Evolutionary conservation across 1,284 basidiomycete genomes (phyloP), one percentile per base, ranked within the genome.

Genomic region (Sporisorium graminicola): DNA sequence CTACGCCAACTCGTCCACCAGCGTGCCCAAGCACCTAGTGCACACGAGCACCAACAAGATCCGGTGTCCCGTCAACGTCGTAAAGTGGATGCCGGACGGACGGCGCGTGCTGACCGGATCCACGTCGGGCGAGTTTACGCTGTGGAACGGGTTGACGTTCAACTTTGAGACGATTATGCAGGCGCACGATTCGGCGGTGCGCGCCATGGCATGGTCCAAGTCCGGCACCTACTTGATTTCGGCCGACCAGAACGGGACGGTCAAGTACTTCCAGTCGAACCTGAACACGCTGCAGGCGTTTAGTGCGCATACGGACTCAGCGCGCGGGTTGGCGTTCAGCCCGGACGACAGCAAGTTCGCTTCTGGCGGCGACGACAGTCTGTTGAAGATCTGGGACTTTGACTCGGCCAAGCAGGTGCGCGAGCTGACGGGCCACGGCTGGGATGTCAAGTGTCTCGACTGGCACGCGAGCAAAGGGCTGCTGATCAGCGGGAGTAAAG

Each of bases 11-110:
- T 89, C 92, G 1, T 93, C 94, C 2, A 96, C 94, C 0, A 97
- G 94, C 0, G 88, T 98, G 58, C 94, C 94, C 82, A 95, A 94
- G 47, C 94, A 95, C 84, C 97, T 98, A 80, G 93, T 98, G 13
- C 97, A 99, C 86, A 98, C 95, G 0, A 96, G 94, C 7, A 98
- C 95, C 54, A 99, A 99, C 89, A 99, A 99, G 87, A 94, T 98
- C 77, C 90, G 95, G 58, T 97, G 94, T 87, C 95, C 96, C 0
- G 95, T 98, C 54, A 96, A 98, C 78, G 92, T 95, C 33, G 95
- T 98, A 26, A 91, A 91, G 81, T 99, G 95, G 94, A 98, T 95
- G 31, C 96, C 96, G 0, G 96, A 98, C 87, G 94, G 92, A 47
- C 90, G 96, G 26, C 91, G 96, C 6, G 89, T 98, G 29, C 87